phyloP scores from a whole-genome alignment of 257 asterid genomes.

The Lycium ferocissimum region DNA sequence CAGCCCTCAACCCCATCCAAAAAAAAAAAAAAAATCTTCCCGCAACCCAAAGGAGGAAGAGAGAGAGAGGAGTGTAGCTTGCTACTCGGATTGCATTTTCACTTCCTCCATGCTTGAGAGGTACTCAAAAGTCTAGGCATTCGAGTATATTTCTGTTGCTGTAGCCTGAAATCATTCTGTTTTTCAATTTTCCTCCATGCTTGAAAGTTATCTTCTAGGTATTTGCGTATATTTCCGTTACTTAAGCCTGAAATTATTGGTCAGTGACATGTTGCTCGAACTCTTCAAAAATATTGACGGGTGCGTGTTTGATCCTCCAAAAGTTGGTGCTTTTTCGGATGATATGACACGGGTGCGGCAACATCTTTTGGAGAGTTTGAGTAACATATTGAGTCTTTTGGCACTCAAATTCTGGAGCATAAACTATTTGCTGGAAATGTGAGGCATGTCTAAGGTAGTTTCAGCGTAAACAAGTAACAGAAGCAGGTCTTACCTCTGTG shows the following conservation, averaged over 20 bases:
- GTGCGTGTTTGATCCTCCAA: neutral
- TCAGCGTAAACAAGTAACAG: neutral
- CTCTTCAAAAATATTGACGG: neutral
- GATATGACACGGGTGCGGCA: neutral
- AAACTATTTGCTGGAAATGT: neutral
- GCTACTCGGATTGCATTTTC: constrained; percentile 1
- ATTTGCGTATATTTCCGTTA: neutral
- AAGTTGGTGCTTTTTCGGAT: neutral
- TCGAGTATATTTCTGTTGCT: constrained; percentile 13
- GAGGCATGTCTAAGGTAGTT: neutral
- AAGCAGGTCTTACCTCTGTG: neutral
- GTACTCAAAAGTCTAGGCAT: neutral
- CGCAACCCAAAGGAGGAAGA: neutral
- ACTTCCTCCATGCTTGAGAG: constrained; percentile 4
- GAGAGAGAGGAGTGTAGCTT: neutral
- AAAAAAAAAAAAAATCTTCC: neutral
- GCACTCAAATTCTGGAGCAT: neutral
- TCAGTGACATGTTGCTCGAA: neutral
- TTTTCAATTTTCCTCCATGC: neutral
- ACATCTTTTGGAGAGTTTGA: neutral
- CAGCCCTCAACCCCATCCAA: neutral
- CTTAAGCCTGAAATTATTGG: constrained; percentile 11
- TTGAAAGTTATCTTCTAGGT: neutral
- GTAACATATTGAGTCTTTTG: neutral
- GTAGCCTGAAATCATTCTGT: constrained; percentile 18